phyloP scores from a whole-genome alignment of 2,329 filamentous ascomycete species.

The Pseudocercospora eumusae region DNA sequence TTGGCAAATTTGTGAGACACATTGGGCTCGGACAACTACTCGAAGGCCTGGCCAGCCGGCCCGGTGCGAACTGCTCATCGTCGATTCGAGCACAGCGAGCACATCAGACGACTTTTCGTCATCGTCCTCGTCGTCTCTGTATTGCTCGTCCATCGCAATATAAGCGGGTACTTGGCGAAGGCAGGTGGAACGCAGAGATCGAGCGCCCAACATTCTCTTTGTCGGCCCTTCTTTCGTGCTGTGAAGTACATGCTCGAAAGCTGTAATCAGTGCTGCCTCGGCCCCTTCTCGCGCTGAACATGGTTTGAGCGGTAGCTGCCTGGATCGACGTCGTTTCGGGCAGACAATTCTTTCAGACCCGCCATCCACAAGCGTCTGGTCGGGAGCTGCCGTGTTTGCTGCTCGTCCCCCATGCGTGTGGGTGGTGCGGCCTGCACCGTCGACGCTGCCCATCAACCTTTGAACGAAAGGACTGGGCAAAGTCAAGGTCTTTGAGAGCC shows the following conservation, averaged over 20 bases:
- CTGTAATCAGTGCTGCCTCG: slow-evolving; percentile 9
- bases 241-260: slow-evolving; percentile 7
- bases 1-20: slow-evolving; percentile 41
- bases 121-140: slow-evolving; percentile 37
- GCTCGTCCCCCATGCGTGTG: neutral
- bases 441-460: slow-evolving; percentile 1
- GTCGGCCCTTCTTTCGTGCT: neutral
- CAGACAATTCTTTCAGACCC: neutral
- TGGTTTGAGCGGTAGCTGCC: slow-evolving; percentile 16
- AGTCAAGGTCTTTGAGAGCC: neutral
- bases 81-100: slow-evolving; percentile 44
- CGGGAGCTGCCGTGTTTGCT: neutral
- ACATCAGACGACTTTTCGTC: slow-evolving; percentile 41
- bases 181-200: slow-evolving; percentile 44
- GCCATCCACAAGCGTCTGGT: neutral
- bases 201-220: slow-evolving; percentile 37
- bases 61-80: slow-evolving; percentile 38
- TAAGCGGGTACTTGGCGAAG: slow-evolving; percentile 45
- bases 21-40: slow-evolving; percentile 47
- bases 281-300: slow-evolving; percentile 9
- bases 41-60: slow-evolving; percentile 45
- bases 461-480: slow-evolving; percentile 27
- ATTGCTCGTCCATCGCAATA: slow-evolving; percentile 43
- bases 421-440: neutral
- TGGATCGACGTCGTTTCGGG: neutral